Base-by-base conservation (phyloP, 345 rosid species). In the Luvunga scandens region DNA sequence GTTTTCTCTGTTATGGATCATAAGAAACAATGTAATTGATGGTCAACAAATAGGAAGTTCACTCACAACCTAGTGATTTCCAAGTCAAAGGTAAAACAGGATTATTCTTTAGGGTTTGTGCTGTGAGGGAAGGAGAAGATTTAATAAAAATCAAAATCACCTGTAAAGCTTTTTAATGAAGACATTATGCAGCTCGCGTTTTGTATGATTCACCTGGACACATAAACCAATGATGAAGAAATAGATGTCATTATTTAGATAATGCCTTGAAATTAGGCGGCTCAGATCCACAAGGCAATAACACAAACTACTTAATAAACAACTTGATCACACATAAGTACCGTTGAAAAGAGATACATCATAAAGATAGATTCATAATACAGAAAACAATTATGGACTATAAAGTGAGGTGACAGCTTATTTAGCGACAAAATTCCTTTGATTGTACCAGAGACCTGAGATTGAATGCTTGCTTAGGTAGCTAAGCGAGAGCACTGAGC, bases 161-260 rank as follows among this genome's bases (percentile, higher is more conserved):
- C 99, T 93, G 91, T 94, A 97, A 60, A 97, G 98, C 88, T 92
- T 97, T 85, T 82, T 90, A 76, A 97, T 97, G 85, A 97, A 93
- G 77, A 94, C 88, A 76, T 94, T 97, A 86, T 94, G 99, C 83
- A 97, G 81, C 83, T 97, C 98, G 2, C 99, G 94, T 85, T 97
- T 97, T 2, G 99, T 91, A 84, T 93, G 97, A 77, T 94, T 91
- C 71, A 97, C 99, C 99, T 97, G 83, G 80, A 36, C 31, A 76
- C 77, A 75, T 73, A 65, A 53, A 50, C 79, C 65, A 79, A 71
- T 69, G 62, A 77, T 19, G 79, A 39, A 65, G 21, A 69, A n/a
- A 36, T 36, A 63, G 24, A 57, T 28, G 22, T 69, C 34, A 63
- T 45, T 25, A 63, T 45, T 25, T 14, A 60, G 19, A 42, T 33